Base-by-base conservation (phyloP, 78 protist genomes). In the Isochrysis galbana region DNA sequence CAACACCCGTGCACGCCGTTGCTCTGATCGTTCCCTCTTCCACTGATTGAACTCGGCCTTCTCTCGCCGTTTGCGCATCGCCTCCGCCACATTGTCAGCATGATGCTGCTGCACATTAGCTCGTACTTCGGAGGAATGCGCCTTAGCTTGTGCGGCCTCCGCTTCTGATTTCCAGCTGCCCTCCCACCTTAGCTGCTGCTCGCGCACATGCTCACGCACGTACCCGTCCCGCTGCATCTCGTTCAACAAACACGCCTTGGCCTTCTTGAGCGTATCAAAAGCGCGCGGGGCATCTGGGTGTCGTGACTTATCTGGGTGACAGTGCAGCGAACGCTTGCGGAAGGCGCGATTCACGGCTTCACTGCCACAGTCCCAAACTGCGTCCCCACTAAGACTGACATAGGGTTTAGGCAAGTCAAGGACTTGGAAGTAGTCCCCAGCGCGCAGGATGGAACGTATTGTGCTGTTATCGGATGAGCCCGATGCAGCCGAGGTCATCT, bases 251-350 rank as follows among this genome's bases (percentile, higher is more conserved):
- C 82, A 72, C 44, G 42, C 82, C 82, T 72, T 72, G 5, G 82
- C 82, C 82, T 72, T 72, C 17, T 72, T 72, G 14, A 72, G 42
- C 36, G 17, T 19, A 2, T 72, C 82, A 17, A 72, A 72, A 19
- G 82, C 82, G 42, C 41, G 82, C 41, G 82, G 82, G 5, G 82
- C 82, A 17, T 72, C 82, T 34, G 82, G 36, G 17, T 72, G 82
- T 22, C 22, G 2, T 72, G 82, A 72, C 17, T 72, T 72, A 41
- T 72, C 82, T 3, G 82, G 82, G 82, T 72, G 82, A 17, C 82
- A 72, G 82, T 17, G 17, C 82, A 72, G 42, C 82, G 82, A 72
- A 7, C 36, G 82, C 41, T 72, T 72, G 42, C 82, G 82, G 82
- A 34, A 72, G 36, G 82, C 82, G 17, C 82, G 82, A n/a, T 72